phyloP scores from a whole-genome alignment of 192 early-diverging fungal genomes.

The Backusella liffmaniae region DNA sequence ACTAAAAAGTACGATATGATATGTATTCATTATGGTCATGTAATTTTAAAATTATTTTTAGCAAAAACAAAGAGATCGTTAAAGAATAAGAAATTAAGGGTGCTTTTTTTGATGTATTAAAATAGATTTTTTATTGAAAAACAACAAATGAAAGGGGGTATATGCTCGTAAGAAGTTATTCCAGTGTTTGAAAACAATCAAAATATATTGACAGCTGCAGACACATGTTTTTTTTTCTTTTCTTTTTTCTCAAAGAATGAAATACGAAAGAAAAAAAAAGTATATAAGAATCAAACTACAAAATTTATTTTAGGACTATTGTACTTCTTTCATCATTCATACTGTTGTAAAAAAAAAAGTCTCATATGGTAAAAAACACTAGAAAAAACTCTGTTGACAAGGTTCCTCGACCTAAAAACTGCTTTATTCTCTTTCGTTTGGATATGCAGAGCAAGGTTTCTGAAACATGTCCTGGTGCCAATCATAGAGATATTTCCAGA shows the following conservation, averaged over 20 bases:
- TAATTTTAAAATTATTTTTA: neutral
- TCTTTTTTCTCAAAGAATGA: neutral
- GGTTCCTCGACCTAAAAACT: slow-evolving; percentile 57
- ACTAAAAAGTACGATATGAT: neutral
- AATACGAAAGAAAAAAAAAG: neutral
- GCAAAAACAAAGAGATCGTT: neutral
- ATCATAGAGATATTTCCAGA: slow-evolving; percentile 60
- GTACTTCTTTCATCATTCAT: neutral
- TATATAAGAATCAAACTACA: neutral
- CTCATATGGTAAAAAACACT: neutral
- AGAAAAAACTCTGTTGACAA: neutral
- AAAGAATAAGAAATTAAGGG: neutral
- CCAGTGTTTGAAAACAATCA: neutral
- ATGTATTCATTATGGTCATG: neutral
- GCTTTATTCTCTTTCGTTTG: slow-evolving; percentile 63
- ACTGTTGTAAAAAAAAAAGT: neutral
- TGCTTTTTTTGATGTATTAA: neutral
- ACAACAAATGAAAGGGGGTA: neutral
- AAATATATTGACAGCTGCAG: neutral
- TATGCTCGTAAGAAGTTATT: neutral
- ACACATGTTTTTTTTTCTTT: neutral
- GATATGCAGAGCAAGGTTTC: slow-evolving; percentile 57
- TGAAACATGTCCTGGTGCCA: slow-evolving; percentile 42
- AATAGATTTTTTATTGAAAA: neutral
- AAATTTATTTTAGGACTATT: neutral